These are phyloP conservation scores for Extremus antarcticus DNA, from an alignment of 495 filamentous ascomycete species.

Conservation along the genomic window DNA sequence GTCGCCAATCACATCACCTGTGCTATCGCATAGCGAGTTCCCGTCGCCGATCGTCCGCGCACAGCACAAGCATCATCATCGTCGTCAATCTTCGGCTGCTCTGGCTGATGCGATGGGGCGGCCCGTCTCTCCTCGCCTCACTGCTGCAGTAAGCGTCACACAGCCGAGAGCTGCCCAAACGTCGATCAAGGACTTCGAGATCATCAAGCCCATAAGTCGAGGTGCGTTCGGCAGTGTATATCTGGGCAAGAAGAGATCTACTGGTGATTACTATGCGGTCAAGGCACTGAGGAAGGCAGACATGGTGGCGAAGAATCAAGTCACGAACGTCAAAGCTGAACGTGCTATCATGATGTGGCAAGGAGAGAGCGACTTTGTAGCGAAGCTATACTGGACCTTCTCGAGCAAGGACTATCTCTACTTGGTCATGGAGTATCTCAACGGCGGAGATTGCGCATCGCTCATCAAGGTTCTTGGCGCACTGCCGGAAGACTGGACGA, in stretches of 20 bases:
- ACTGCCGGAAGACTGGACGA: conserved; percentile 91
- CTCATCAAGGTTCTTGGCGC: conserved; percentile 87
- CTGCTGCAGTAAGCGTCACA: conserved; percentile 48
- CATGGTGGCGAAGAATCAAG: conserved; percentile 99
- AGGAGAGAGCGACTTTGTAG: conserved; percentile 97
- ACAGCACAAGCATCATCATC: conserved; percentile 53
- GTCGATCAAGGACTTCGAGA: conserved; percentile 98
- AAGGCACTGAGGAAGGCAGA: conserved; percentile 98
- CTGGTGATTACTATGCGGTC: conserved; percentile 95
- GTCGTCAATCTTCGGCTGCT: conserved; percentile 82
- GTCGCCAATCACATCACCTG: conserved; percentile 82
- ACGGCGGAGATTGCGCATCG: conserved; percentile 93
- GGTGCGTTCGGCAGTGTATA: conserved; percentile 98
- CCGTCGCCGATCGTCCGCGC: conserved; percentile 51
- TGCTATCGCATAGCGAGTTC: conserved; percentile 70
- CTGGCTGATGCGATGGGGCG: conserved; percentile 52
- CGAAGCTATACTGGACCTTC: conserved; percentile 98
- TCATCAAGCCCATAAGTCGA: conserved; percentile 98
- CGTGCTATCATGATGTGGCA: conserved; percentile 99
- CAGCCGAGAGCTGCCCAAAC: conserved; percentile 77
- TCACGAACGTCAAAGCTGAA: conserved; percentile 97
- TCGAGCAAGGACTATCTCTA: conserved; percentile 99
- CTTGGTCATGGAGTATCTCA: conserved; percentile 97
- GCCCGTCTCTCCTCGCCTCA: conserved; percentile 72
- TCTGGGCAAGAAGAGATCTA: conserved; percentile 93